These are phyloP conservation scores for Ormosia emarginata DNA, from an alignment of 306 rosid species.

Conservation along the genomic window DNA sequence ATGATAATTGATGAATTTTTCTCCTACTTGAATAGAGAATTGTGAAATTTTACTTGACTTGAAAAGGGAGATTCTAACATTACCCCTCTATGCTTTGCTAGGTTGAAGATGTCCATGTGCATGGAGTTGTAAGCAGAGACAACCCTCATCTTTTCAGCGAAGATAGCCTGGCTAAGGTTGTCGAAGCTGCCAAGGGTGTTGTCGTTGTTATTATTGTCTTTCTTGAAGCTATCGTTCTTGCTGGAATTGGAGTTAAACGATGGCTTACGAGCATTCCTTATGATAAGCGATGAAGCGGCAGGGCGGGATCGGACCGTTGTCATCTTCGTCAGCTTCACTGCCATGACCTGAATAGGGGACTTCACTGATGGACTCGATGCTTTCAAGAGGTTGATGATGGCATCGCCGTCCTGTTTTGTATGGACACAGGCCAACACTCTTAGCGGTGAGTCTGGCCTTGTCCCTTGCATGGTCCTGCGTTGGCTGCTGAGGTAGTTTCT, in stretches of 20 bases:
- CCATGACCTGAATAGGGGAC: slow-evolving; percentile 34
- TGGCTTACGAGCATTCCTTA: slow-evolving; percentile 24
- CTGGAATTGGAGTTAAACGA: neutral
- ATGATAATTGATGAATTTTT: too few species aligned
- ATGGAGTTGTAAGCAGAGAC: slow-evolving; percentile 29
- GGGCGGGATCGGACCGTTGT: neutral
- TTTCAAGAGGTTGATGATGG: slow-evolving; percentile 29
- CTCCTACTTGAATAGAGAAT: too few species aligned
- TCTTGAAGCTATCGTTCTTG: neutral
- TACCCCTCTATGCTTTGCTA: slow-evolving; percentile 18
- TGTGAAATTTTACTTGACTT: too few species aligned
- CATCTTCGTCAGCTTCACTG: slow-evolving; percentile 35
- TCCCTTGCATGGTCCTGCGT: slow-evolving; percentile 8
- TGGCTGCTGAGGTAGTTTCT: neutral
- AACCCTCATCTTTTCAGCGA: slow-evolving; percentile 30
- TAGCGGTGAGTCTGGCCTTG: slow-evolving; percentile 25
- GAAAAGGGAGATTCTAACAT: too few species aligned
- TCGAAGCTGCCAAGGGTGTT: slow-evolving; percentile 35
- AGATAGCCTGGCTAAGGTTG: slow-evolving; percentile 38
- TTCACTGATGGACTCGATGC: slow-evolving; percentile 29
- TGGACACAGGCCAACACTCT: slow-evolving; percentile 39
- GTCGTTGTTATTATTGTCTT: neutral
- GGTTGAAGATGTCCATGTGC: slow-evolving; percentile 36
- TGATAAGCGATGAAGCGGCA: slow-evolving; percentile 25
- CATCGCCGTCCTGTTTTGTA: slow-evolving; percentile 26